Conservation (phyloP, 345 rosid species). For the Populus pruinosa region DNA sequence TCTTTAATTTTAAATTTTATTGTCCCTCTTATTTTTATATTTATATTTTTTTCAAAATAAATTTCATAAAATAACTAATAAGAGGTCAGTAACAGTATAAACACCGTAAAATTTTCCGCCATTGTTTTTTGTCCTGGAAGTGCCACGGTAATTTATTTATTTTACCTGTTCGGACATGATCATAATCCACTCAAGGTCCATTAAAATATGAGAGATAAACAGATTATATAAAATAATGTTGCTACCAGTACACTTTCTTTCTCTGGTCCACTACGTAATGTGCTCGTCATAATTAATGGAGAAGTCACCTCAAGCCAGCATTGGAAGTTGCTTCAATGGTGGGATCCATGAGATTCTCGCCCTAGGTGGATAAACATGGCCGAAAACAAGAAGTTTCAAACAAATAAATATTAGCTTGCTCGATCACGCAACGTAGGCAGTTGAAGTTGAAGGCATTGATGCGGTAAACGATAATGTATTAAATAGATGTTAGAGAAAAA, state of each 20-base stretch:
- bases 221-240: background rate
- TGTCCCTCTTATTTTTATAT: no score
- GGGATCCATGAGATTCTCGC: background rate
- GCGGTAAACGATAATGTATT: background rate
- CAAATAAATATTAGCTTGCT: background rate
- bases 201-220: no score
- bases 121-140: no score
- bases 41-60: no score
- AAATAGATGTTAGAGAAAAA: background rate
- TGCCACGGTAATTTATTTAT: no score
- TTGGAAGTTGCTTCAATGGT: background rate
- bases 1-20: no score
- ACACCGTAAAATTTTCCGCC: no score
- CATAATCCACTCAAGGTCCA: no score
- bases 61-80: no score
- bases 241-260: background rate
- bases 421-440: background rate
- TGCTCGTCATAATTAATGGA: background rate
- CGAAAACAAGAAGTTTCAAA: background rate
- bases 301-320: background rate
- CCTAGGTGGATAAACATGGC: background rate
- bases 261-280: background rate
- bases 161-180: no score
- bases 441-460: background rate
- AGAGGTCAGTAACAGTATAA: no score